Conservation (phyloP, 208 protist genomes). For the Porcisia hertigi region DNA sequence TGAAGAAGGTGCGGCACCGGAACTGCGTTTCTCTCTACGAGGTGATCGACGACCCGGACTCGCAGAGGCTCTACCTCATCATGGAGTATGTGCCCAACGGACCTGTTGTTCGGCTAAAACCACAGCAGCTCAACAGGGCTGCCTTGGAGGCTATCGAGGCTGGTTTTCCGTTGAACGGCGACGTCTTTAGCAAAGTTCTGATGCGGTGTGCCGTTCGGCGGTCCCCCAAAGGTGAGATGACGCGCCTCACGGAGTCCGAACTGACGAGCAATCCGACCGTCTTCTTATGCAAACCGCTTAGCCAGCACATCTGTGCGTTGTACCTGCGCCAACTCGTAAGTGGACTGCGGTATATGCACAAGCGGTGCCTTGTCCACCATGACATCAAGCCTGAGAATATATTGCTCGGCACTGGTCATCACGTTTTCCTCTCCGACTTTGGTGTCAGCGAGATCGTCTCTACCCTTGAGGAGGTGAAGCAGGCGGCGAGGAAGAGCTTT, state of each 20-base stretch:
- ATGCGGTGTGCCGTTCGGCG: conserved; percentile 45
- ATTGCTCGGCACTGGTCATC: conserved; percentile 51
- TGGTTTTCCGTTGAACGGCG: conserved; percentile 28
- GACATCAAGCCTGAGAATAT: conserved; percentile 89
- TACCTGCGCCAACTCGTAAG: conserved; percentile 81
- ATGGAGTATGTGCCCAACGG: conserved; percentile 92
- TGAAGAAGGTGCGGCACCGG: conserved; percentile 95
- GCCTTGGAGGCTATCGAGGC: conserved; percentile 36
- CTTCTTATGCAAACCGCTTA: conserved; percentile 47
- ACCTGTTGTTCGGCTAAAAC: conserved; percentile 57
- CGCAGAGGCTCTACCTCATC: conserved; percentile 91
- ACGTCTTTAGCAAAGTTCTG: conserved; percentile 39
- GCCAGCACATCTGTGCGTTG: conserved; percentile 37
- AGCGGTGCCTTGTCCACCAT: conserved; percentile 71
- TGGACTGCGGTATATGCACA: conserved; percentile 78
- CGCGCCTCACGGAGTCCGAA: conserved; percentile 34
- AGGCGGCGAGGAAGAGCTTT: conserved; percentile 9
- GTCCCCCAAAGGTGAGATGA: conserved; percentile 5
- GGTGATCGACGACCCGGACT: conserved; percentile 94
- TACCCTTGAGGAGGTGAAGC: conserved; percentile 12
- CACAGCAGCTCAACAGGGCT: conserved; percentile 29
- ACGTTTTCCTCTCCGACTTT: conserved; percentile 76
- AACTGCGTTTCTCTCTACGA: conserved; percentile 95
- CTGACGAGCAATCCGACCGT: conserved; percentile 30
- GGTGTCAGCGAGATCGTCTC: conserved; percentile 75